A percentile compares a stretch with the other conserved stretches of the same genome.
These are phyloP conservation scores for Pistacia atlantica DNA, from an alignment of 345 rosid genomes.

Conservation along the genomic window DNA sequence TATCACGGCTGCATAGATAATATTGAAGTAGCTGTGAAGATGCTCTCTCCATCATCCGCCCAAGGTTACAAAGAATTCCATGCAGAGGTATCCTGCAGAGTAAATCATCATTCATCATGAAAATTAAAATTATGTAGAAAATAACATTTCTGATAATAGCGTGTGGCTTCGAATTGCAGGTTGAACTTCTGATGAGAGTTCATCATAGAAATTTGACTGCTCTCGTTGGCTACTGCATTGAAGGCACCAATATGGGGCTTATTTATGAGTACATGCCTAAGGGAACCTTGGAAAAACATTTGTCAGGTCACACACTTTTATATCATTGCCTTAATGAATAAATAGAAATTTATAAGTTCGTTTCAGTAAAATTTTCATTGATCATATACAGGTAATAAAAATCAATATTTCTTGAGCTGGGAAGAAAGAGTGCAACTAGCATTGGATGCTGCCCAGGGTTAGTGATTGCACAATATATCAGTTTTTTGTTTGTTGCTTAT, in stretches of 20 bases:
- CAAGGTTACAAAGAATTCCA: conserved; percentile 50
- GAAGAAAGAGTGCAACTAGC: conserved; percentile 44
- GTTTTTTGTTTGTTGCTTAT: conserved; percentile 40
- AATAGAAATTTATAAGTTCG: too few relatives aligned
- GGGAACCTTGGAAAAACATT: conserved; percentile 30
- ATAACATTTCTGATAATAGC: not conserved
- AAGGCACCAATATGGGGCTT: conserved; percentile 24
- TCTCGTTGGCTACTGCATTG: conserved; percentile 47
- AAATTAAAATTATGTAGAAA: too few relatives aligned
- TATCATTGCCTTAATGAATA: too few relatives aligned
- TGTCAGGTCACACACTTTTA: conserved; percentile 27
- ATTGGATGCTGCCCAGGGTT: conserved; percentile 58
- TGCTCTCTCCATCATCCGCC: conserved; percentile 47
- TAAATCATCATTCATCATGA: too few relatives aligned
- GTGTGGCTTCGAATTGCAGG: conserved; percentile 27
- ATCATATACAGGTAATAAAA: conserved; percentile 20
- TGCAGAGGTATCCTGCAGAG: conserved; percentile 40
- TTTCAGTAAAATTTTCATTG: too few relatives aligned
- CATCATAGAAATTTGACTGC: conserved; percentile 56
- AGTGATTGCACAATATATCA: not conserved
- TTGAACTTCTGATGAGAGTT: conserved; percentile 53
- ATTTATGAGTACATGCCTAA: conserved; percentile 40
- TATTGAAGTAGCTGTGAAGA: conserved; percentile 48
- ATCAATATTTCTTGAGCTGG: conserved; percentile 35
- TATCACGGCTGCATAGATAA: conserved; percentile 40